phyloP scores from a whole-genome alignment of 2,329 filamentous ascomycete genomes.

The Hypoxylon sp. region DNA sequence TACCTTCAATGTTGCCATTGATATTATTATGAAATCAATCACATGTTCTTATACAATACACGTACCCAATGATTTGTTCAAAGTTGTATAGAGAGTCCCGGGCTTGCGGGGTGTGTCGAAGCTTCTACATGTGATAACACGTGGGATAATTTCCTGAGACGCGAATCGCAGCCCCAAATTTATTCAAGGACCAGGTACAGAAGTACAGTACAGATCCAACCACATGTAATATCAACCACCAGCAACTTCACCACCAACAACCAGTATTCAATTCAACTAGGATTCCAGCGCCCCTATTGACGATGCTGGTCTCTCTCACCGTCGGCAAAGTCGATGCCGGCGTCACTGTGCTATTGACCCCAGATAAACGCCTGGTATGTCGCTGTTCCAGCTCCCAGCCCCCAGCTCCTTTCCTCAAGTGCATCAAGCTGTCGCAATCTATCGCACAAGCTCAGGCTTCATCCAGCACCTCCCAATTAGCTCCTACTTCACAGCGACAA shows the following conservation, averaged over 20 bases:
- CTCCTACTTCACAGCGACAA: slow-evolving; percentile 1
- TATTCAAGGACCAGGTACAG: slow-evolving; percentile 23
- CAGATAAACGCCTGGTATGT: slow-evolving; percentile 94
- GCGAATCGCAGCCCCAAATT: slow-evolving; percentile 36
- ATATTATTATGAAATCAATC: not conserved
- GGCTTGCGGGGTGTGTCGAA: slow-evolving; percentile 19
- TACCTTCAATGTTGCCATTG: not conserved
- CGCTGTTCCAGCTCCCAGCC: slow-evolving; percentile 3
- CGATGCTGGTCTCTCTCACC: slow-evolving; percentile 95
- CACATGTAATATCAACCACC: slow-evolving; percentile 9
- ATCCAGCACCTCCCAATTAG: slow-evolving; percentile 10
- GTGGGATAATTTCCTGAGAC: slow-evolving; percentile 38
- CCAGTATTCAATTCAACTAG: slow-evolving; percentile 19
- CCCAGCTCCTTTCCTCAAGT: slow-evolving; percentile 8
- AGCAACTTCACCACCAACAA: slow-evolving; percentile 14
- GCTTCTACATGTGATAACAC: slow-evolving; percentile 31
- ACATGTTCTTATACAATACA: slow-evolving; percentile 1
- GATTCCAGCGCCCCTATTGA: slow-evolving; percentile 16
- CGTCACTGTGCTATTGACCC: slow-evolving; percentile 95
- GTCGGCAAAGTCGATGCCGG: slow-evolving; percentile 99
- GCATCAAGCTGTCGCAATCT: slow-evolving; percentile 37
- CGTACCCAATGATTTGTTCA: not conserved
- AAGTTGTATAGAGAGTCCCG: not conserved
- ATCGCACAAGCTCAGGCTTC: slow-evolving; percentile 32
- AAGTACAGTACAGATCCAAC: slow-evolving; percentile 1